Conservation (phyloP, 768 basidiomycete genomes). For the Coprinopsis cinerea region DNA sequence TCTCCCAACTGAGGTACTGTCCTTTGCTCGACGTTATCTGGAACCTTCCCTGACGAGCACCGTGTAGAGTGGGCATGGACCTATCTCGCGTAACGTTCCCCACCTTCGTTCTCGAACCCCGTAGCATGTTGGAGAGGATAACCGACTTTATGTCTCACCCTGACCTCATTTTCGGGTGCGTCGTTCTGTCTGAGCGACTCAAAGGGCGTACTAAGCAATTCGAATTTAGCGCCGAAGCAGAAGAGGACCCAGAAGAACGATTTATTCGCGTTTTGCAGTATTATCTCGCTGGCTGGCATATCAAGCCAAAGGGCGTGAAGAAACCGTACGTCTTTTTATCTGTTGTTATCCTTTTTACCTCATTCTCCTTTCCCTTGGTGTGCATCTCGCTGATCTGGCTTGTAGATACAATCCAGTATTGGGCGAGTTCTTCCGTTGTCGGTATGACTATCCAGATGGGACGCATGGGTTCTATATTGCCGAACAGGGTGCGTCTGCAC, state of each 20-base stretch:
- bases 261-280: constrained; percentile 89
- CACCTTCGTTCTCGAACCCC: constrained; percentile 92
- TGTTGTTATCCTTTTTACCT: constrained; percentile 6
- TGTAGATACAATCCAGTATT: constrained; percentile 91
- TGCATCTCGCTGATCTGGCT: neutral
- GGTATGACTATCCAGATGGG: constrained; percentile 87
- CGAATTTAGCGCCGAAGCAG: constrained; percentile 63
- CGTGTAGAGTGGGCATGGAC: constrained; percentile 87
- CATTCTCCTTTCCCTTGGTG: constrained; percentile 6
- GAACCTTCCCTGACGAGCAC: constrained; percentile 4
- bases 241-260: constrained; percentile 78
- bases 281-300: constrained; percentile 99
- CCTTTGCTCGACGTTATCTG: constrained; percentile 7
- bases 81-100: constrained; percentile 91
- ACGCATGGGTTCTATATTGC: constrained; percentile 93
- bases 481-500: constrained; percentile 67
- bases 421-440: constrained; percentile 96
- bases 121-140: constrained; percentile 96
- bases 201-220: neutral
- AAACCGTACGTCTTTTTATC: constrained; percentile 67
- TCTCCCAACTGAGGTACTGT: constrained; percentile 76
- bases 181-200: constrained; percentile 14
- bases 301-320: constrained; percentile 99
- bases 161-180: constrained; percentile 92
- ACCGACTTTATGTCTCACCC: constrained; percentile 99